Evolutionary conservation across 2,329 filamentous ascomycete genomes (phyloP), one percentile per base, ranked within the genome.

Genomic region (Xylaria sp.): DNA sequence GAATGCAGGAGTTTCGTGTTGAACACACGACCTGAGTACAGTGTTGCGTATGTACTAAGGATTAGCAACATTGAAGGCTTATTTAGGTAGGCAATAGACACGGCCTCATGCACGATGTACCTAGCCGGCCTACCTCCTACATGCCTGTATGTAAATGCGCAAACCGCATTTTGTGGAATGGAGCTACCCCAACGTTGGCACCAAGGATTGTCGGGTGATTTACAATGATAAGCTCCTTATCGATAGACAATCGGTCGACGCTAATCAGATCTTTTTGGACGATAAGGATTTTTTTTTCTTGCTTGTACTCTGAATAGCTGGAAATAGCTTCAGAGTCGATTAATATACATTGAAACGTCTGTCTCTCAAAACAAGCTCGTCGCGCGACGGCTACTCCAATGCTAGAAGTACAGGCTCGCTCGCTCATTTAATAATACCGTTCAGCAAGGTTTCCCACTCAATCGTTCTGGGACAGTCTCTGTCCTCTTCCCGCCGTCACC

Each of bases 221-320:
- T 26, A 26, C 29, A 34, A 13, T 56, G 56, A 59, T 57, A 55
- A 57, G 39, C 4, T 18, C 29, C n/a, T 50, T 58, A 58, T 60
- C 52, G 55, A 60, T 60, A 54, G 40, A 2, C 2, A 29, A 20
- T 48, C 52, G 52, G 48, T 22, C 51, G 47, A 54, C 50, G 52
- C 19, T 17, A 56, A n/a, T 37, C 38, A 39, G 45, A 57, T 54
- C 48, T 52, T 52, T 53, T 50, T 52, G 44, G 34, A 29, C 42
- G 63, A 66, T 66, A 66, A 67, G 63, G 50, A 39, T 53, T 62
- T 65, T 65, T 66, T 66, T 64, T 51, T 42, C 56, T 34, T 48
- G 42, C 21, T 17, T 43, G 29, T 40, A 41, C 37, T 21, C 19
- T 18, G 24, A 18, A 11, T 18, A 44, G 19, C 34, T 22, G 26